Base-by-base conservation (phyloP, 192 early-diverging fungal genomes). In the Entrophospora sp. region DNA sequence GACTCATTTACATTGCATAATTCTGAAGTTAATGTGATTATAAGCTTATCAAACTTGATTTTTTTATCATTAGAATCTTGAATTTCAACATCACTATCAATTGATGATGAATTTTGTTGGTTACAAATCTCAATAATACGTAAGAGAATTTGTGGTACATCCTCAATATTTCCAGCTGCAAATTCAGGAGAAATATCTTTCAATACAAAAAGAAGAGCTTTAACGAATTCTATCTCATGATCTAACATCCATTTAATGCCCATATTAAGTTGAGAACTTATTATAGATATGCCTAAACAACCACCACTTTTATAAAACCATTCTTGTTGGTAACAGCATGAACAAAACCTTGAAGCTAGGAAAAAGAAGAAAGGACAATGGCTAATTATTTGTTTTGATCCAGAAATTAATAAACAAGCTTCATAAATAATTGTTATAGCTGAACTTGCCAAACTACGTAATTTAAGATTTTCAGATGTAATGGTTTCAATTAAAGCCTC, bases 211-310 rank as follows among this genome's bases (percentile, higher is more conserved):
- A 99, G 71, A 16, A 99, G 71, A 1, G 93, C 88, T 64, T 91
- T 90, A 67, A 92, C 89, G 69, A 97, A 94, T 64, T 98, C 97
- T 8, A 98, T 72, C 59, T 96, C 87, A 70, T 94, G 93, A 31
- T 90, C 89, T n/a, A 91, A 71, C 79, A 97, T 87, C 97, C 97
- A 99, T 31, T 83, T 77, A 16, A 82, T 81, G 5, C 94, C 91
- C 73, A 99, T 77, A 24, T 89, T 83, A 31, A 99, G 80, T 64
- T 92, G 79, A 0, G 88, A 84, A 43, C 84, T 87, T 49, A 94
- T 80, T 45, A 96, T 79, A 0, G 85, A 83, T 40, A 99, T 94
- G 0, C 97, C 96, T 31, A 79, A 73, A 71, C 93, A 94, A 2
- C 95, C 97, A 22, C 94, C 93, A 45, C 85, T 86, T 75, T 95